These are phyloP conservation scores for Anthostomella pinea DNA, from an alignment of 2,329 filamentous ascomycete species.

Conservation along the genomic window DNA sequence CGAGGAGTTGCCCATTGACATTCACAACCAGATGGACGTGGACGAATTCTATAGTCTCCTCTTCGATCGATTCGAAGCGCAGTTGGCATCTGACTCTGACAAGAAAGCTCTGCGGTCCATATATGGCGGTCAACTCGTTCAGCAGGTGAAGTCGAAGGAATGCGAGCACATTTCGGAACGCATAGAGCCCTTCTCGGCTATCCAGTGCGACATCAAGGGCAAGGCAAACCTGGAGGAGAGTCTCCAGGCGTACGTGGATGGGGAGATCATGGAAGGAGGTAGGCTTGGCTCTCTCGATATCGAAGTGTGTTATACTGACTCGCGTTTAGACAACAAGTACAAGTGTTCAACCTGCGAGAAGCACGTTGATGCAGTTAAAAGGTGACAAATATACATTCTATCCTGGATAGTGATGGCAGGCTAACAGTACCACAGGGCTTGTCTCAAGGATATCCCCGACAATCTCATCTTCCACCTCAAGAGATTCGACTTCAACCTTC, in stretches of 20 bases:
- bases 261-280: conserved; percentile 92
- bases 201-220: conserved; percentile 95
- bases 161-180: conserved; percentile 91
- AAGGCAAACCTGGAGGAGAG: conserved; percentile 83
- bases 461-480: conserved; percentile 95
- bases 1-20: conserved; percentile 78
- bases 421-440: conserved; percentile 57
- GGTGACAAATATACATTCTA: no score
- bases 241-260: conserved; percentile 90
- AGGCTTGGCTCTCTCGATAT: conserved; percentile 23
- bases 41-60: conserved; percentile 96
- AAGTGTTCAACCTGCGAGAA: conserved; percentile 88
- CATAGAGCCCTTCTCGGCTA: conserved; percentile 86
- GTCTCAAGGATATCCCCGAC: conserved; percentile 87
- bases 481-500: conserved; percentile 77
- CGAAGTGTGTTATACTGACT: conserved; percentile 18
- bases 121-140: conserved; percentile 87
- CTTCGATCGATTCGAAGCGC: conserved; percentile 85
- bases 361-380: conserved; percentile 90
- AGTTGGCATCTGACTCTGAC: conserved; percentile 64
- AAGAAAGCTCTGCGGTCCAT: conserved; percentile 76
- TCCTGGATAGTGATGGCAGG: no score
- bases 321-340: conserved; percentile 81
- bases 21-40: conserved; percentile 92
- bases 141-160: conserved; percentile 93